Evolutionary conservation across 306 rosid species (phyloP).

Genomic region (Mimosa pudica): DNA sequence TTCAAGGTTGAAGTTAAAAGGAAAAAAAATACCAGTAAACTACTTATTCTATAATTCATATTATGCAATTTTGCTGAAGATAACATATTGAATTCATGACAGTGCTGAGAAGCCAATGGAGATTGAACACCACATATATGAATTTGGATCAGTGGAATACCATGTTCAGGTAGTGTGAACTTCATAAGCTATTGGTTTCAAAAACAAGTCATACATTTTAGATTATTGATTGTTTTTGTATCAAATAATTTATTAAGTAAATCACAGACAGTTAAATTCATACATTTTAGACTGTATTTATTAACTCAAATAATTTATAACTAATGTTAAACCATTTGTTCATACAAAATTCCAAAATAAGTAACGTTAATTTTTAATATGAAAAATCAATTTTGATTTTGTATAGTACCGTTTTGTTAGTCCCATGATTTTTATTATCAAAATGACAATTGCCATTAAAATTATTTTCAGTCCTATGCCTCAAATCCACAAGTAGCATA

Average conservation of each 20-base stretch:
- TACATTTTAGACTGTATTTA: background rate
- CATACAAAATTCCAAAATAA: background rate
- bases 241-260: too few relatives aligned
- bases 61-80: background rate
- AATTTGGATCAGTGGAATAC: conserved; percentile 78
- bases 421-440: too few relatives aligned
- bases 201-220: too few relatives aligned
- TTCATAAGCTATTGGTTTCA: too few relatives aligned
- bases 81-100: conserved; percentile 29
- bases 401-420: background rate
- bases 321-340: background rate
- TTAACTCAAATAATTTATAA: too few relatives aligned
- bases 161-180: conserved; percentile 62
- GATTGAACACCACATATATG: conserved; percentile 78
- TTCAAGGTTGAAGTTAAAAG: background rate
- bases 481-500: conserved; percentile 53
- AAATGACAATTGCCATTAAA: too few relatives aligned
- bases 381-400: conserved; percentile 25
- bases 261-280: background rate
- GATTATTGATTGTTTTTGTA: too few relatives aligned
- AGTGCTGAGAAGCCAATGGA: conserved; percentile 71
- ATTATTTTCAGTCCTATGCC: conserved; percentile 57
- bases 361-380: too few relatives aligned
- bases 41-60: background rate
- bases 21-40: background rate